A percentile compares a stretch with the other conserved stretches of the same genome.
phyloP scores from a whole-genome alignment of 2,329 filamentous ascomycete genomes.

The Hymenoscyphus infarciens region DNA sequence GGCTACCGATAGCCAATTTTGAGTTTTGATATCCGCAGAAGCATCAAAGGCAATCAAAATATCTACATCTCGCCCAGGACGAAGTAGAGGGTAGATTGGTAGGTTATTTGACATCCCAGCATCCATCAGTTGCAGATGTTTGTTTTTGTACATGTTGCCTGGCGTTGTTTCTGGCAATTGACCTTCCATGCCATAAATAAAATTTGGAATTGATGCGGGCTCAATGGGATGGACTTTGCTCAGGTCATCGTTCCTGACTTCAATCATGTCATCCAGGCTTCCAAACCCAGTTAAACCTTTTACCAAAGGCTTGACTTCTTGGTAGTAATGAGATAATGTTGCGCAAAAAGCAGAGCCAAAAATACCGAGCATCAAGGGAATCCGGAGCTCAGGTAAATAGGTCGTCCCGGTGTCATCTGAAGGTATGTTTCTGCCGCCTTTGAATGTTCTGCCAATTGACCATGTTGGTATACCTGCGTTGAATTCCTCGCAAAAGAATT shows the following conservation, averaged over 20 bases:
- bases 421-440: conserved; percentile 63
- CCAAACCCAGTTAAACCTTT: conserved; percentile 70
- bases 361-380: conserved; percentile 85
- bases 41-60: conserved; percentile 91
- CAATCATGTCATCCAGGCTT: conserved; percentile 76
- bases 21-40: conserved; percentile 81
- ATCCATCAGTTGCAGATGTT: conserved; percentile 85
- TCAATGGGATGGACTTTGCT: conserved; percentile 93
- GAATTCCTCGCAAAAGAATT: conserved; percentile 93
- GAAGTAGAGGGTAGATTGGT: conserved; percentile 88
- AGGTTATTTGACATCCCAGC: conserved; percentile 98
- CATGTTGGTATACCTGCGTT: conserved; percentile 90
- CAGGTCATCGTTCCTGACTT: conserved; percentile 77
- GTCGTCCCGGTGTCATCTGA: conserved; percentile 59
- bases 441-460: conserved; percentile 82
- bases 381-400: conserved; percentile 76
- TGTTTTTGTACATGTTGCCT: conserved; percentile 64
- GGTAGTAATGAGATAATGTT: conserved; percentile 93
- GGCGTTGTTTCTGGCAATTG: conserved; percentile 74
- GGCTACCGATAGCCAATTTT: conserved; percentile 93
- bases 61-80: conserved; percentile 84
- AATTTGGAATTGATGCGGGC: conserved; percentile 88
- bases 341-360: conserved; percentile 97
- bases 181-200: conserved; percentile 74
- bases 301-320: conserved; percentile 81